phyloP scores from a whole-genome alignment of 164 flowering plant species.

The Vitis amurensis region DNA sequence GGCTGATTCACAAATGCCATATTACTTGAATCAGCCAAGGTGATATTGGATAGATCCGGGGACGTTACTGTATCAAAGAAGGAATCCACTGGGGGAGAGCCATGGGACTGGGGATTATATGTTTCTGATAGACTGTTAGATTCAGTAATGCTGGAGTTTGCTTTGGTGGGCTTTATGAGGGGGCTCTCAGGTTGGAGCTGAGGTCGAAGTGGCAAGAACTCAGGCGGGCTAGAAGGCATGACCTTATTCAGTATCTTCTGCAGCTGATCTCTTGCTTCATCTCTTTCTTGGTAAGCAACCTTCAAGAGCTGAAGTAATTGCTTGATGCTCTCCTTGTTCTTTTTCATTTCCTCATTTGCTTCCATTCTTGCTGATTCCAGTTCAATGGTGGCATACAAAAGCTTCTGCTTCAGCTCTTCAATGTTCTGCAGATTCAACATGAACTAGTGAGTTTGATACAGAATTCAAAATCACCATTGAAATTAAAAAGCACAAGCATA shows the following conservation, averaged over 20 bases:
- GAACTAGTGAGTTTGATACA: not conserved
- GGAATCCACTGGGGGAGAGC: conserved; percentile 56
- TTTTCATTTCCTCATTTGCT: conserved; percentile 46
- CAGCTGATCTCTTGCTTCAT: conserved; percentile 65
- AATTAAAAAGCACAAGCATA: not conserved
- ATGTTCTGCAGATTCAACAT: conserved; percentile 33
- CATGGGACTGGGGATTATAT: conserved; percentile 39
- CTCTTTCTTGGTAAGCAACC: conserved; percentile 59
- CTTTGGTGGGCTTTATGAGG: conserved; percentile 23
- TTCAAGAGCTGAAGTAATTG: conserved; percentile 43
- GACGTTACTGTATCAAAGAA: conserved; percentile 55
- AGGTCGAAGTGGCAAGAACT: conserved; percentile 11
- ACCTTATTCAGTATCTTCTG: conserved; percentile 42
- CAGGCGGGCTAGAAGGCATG: conserved; percentile 20
- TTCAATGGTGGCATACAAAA: conserved; percentile 42
- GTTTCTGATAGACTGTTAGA: conserved; percentile 61
- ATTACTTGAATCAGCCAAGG: conserved; percentile 25
- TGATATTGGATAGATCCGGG: conserved; percentile 49
- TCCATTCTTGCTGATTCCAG: conserved; percentile 51
- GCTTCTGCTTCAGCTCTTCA: conserved; percentile 54
- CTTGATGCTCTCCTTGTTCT: conserved; percentile 40
- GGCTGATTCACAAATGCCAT: conserved; percentile 18
- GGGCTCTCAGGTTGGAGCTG: conserved; percentile 26
- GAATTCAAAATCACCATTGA: not conserved
- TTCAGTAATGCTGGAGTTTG: conserved; percentile 66